These are phyloP conservation scores for Protomyces pachydermus DNA, from an alignment of 1,139 yeast species.

Conservation along the genomic window DNA sequence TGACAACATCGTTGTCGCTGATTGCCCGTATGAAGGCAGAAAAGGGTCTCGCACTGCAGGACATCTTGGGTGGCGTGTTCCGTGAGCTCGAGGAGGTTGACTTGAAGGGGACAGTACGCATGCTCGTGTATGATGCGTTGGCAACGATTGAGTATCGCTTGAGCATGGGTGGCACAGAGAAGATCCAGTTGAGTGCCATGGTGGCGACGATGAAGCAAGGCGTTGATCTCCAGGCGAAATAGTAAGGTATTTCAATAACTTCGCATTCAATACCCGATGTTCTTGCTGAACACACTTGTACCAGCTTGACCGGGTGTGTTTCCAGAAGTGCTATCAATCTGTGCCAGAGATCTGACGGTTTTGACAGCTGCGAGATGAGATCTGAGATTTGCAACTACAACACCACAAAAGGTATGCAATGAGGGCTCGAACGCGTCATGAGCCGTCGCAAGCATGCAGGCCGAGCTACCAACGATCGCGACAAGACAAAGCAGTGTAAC, in stretches of 20 bases:
- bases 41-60: slow-evolving; percentile 86
- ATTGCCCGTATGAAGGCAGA: slow-evolving; percentile 48
- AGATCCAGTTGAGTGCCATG: slow-evolving; percentile 82
- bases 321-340: too few species aligned
- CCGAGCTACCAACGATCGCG: too few species aligned
- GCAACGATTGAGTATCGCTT: slow-evolving; percentile 66
- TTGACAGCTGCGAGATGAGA: too few species aligned
- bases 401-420: too few species aligned
- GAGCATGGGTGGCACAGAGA: slow-evolving; percentile 87
- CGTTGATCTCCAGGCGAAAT: slow-evolving; percentile 38
- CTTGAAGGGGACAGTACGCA: slow-evolving; percentile 25
- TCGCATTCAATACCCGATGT: too few species aligned
- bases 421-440: too few species aligned
- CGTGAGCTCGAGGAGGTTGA: slow-evolving; percentile 64
- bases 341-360: too few species aligned
- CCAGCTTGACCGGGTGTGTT: too few species aligned
- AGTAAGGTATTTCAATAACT: background rate
- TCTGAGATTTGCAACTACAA: too few species aligned
- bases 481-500: background rate
- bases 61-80: slow-evolving; percentile 70
- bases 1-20: slow-evolving; percentile 59
- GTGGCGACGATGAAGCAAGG: slow-evolving; percentile 78
- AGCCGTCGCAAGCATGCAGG: too few species aligned
- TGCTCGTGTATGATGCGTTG: slow-evolving; percentile 45
- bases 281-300: too few species aligned